Evolutionary conservation across 495 filamentous ascomycete genomes (phyloP), one percentile per base, ranked within the genome.

Genomic region (Halenospora varia): DNA sequence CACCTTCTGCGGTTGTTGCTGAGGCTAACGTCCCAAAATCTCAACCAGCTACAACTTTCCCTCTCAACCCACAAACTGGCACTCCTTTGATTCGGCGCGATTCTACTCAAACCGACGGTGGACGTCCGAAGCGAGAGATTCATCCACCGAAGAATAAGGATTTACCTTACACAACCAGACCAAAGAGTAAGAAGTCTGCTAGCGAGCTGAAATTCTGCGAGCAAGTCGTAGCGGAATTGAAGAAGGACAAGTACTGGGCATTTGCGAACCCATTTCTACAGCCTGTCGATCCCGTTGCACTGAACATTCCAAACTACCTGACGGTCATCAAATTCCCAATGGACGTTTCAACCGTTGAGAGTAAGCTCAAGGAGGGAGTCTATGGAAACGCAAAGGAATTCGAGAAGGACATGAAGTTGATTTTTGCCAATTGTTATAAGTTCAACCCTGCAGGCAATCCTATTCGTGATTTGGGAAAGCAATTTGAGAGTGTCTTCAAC

Each of bases 311-410:
- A 1, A 82, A 87, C 17, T 98, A 98, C 66, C 90, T 92, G 69
- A 91, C 86, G 62, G 73, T 97, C 62, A 88, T 98, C 71, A 97
- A 95, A 75, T 88, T 91, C 65, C 94, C 94, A 1, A 98, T 97
- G 94, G 94, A 98, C 64, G 74, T 98, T 22, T 73, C 77, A 2
- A 97, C 90, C 10, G 84, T 95, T 62, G 72, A 77, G 52, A 72
- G 75, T 49, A 96, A 96, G 70, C 77, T 96, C 19, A 82, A 84
- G 53, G 77, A 80, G 6, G 91, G 91, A n/a, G 82, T 89, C 50
- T 97, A 97, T 66, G 81, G 85, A 62, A 90, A 78, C 51, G 80
- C 86, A 3, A 89, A 89, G 69, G 94, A 97, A 35, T 90, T 98
- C 61, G 87, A 96, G 61, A 73, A 72, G 40, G 93, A 98, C 67